Evolutionary conservation across 371 early-diverging fungal species (phyloP), one percentile per base, ranked within the genome.

Genomic region (Aphelidium insulamus): DNA sequence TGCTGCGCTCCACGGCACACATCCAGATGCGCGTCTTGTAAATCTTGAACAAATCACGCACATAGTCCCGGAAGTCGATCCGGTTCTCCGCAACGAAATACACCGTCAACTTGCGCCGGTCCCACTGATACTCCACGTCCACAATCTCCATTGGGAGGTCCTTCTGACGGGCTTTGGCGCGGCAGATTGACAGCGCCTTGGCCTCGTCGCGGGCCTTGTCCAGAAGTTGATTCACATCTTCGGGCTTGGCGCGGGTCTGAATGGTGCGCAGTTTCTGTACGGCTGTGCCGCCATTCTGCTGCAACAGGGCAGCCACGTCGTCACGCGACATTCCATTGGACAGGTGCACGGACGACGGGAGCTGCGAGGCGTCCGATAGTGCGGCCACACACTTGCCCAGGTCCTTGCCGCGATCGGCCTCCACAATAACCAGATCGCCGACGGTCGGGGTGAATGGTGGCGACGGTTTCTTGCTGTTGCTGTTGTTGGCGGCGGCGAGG

Each of bases 21-120:
- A 95, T 88, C 99, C 99, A 98, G 43, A 98, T 97, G 31, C 99
- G 75, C 5, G 92, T 94, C 60, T 97, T 97, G 62, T 92, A 97
- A 25, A 85, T 73, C 54, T 92, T 94, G 62, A 97, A 98, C 30
- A 97, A 61, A 32, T 97, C 97, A 25, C 90, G 73, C 35, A 97
- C 97, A 21, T 97, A 66, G 45, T 97, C 98, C 33, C 97, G 71
- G 54, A 98, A 98, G 55, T 98, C 98, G 32, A 98, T 82, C 28
- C 97, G 69, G 34, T 75, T 71, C 27, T 86, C 88, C n/a, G 87
- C 83, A 1, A 77, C 67, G 55, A 86, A 92, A 52, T 82, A 87
- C 43, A 88, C 88, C 1, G 90, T 92, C 35, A 92, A 57, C 60
- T 90, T 90, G 48, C 85, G 77, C 16, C 90, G 70, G 52, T 92